phyloP scores from a whole-genome alignment of 495 filamentous ascomycete species.

The Neurospora sp. region DNA sequence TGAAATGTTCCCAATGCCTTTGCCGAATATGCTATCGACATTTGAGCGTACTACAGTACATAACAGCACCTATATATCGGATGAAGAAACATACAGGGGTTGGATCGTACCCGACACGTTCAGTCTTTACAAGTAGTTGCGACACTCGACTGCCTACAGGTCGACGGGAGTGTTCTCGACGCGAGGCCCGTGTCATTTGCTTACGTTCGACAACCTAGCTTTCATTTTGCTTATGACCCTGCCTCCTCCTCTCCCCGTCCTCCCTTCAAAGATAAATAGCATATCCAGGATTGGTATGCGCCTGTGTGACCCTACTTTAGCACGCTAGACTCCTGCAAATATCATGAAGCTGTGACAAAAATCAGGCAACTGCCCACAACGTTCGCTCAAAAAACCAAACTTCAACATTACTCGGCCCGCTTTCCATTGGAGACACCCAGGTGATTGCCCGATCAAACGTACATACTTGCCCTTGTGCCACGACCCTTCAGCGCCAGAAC shows the following conservation, averaged over 20 bases:
- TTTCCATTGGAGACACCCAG: background rate
- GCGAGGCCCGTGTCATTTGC: background rate
- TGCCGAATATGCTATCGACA: background rate
- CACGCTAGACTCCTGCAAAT: background rate
- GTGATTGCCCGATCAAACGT: background rate
- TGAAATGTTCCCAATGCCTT: background rate
- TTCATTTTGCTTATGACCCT: background rate
- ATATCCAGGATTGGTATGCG: background rate
- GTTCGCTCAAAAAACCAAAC: background rate
- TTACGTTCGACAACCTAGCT: background rate
- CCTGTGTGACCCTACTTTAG: background rate
- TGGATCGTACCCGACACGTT: background rate
- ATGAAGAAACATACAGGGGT: background rate
- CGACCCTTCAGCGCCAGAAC: background rate
- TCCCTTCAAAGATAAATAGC: background rate
- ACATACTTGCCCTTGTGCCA: background rate
- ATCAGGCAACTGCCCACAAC: background rate
- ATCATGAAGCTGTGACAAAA: background rate
- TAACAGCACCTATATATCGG: background rate
- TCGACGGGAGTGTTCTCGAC: background rate
- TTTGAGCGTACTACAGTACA: background rate
- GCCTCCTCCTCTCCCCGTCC: background rate
- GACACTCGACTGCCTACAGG: background rate
- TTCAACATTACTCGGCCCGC: background rate
- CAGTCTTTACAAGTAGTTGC: background rate